phyloP scores from a whole-genome alignment of 2,329 filamentous ascomycete genomes.

The Leptographium lundbergii region DNA sequence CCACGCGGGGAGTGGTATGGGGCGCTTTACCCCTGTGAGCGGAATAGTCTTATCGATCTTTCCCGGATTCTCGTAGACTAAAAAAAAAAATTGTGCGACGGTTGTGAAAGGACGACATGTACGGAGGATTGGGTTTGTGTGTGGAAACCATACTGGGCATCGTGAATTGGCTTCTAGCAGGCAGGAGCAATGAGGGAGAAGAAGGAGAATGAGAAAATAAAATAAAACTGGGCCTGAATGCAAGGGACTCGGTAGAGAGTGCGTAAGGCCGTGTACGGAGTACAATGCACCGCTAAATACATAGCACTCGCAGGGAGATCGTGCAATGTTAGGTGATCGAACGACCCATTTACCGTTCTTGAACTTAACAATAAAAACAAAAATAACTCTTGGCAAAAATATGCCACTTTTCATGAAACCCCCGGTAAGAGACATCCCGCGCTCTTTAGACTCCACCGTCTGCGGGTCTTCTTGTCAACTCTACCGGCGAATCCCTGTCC shows the following conservation, averaged over 20 bases:
- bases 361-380: neutral
- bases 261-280: neutral
- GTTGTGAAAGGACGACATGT: neutral
- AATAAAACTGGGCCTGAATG: neutral
- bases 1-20: neutral
- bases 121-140: neutral
- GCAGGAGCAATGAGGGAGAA: neutral
- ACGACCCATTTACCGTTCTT: neutral
- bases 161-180: neutral
- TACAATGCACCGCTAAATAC: neutral
- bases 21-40: neutral
- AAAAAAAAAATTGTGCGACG: neutral
- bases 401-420: neutral
- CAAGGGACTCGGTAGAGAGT: neutral
- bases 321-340: neutral
- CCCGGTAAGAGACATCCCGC: neutral
- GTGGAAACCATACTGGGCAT: neutral
- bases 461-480: neutral
- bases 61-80: neutral
- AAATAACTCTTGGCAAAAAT: neutral
- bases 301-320: neutral
- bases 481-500: neutral
- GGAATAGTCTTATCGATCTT: neutral
- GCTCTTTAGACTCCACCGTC: neutral
- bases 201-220: neutral